Base-by-base conservation (phyloP, 2,329 filamentous ascomycete species). In the Eurotiales sp. region DNA sequence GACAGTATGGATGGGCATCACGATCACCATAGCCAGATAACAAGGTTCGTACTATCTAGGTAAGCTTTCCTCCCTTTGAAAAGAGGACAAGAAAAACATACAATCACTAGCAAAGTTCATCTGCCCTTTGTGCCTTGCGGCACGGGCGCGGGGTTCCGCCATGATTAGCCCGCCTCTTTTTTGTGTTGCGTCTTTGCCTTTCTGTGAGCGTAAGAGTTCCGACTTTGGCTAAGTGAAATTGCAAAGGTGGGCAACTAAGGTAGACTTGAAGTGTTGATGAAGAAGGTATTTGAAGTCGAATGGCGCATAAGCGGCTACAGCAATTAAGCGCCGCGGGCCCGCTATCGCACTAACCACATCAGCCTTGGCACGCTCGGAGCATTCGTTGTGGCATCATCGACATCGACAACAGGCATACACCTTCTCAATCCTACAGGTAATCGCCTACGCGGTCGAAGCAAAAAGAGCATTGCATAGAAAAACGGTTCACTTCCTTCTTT, bases 101-200 rank as follows among this genome's bases (percentile, higher is more conserved):
- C 88, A 75, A 69, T 91, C 88, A 65, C 80, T 81, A 52, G 69
- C 59, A 70, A 93, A 92, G 69, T 89, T 91, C 78, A 90, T 87
- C 70, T 89, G 87, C 57, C 85, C 86, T 70, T 90, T 86, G 75
- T 90, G 88, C 64, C 88, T 86, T 65, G 85, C 86, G 63, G 86
- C 84, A 62, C 87, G 82, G 54, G 87, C 87, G 64, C 87, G 80
- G 57, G 86, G 87, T 74, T 91, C 87, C 77, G 89, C 88, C 67
- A 74, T 81, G 58, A 56, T 15, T n/a, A n/a, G n/a, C n/a, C n/a
- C n/a, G n/a, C n/a, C n/a, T n/a, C n/a, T 34, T 17, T 54, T 52
- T 34, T 55, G 56, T 21, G n/a, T 27, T 25, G 32, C 19, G 36
- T 43, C 19, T 23, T 42, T 45, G 30, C 19, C 21, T 32, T 5